These are phyloP conservation scores for Choiromyces venosus DNA, from an alignment of 495 filamentous ascomycete genomes.

Conservation along the genomic window DNA sequence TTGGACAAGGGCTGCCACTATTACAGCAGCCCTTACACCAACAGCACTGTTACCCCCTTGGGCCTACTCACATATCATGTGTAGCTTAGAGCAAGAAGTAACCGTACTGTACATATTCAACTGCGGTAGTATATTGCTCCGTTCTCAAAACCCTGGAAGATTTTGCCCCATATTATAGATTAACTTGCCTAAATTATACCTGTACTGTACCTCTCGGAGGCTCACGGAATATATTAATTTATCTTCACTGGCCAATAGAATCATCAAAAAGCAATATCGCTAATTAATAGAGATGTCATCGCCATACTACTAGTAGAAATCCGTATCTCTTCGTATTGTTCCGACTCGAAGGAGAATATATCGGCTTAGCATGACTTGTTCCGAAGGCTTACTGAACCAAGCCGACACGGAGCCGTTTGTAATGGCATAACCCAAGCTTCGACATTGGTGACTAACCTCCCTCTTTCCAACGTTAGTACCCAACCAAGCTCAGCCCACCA, in stretches of 20 bases:
- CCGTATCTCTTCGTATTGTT: neutral
- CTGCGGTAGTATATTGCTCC: neutral
- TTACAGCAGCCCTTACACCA: neutral
- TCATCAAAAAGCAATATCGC: neutral
- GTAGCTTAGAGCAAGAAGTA: neutral
- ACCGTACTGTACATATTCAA: neutral
- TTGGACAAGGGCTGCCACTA: neutral
- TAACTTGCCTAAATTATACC: neutral
- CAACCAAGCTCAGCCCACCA: constrained; percentile 5
- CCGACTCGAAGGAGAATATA: neutral
- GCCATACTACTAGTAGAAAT: neutral
- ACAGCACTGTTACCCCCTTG: neutral
- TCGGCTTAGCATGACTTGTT: neutral
- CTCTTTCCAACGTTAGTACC: constrained; percentile 9
- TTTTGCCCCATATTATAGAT: neutral
- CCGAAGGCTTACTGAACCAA: neutral
- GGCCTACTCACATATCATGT: neutral
- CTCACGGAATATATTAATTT: neutral
- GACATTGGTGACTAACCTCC: constrained; percentile 21
- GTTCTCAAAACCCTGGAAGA: neutral
- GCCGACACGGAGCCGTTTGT: constrained; percentile 7
- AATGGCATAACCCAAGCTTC: constrained; percentile 30
- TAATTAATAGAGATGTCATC: neutral
- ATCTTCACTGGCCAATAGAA: neutral
- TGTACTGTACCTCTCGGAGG: neutral